Percentiles rank a stretch among this genome's conserved stretches.
phyloP scores from a whole-genome alignment of 495 filamentous ascomycete species.

The Aspergillus hancockii region DNA sequence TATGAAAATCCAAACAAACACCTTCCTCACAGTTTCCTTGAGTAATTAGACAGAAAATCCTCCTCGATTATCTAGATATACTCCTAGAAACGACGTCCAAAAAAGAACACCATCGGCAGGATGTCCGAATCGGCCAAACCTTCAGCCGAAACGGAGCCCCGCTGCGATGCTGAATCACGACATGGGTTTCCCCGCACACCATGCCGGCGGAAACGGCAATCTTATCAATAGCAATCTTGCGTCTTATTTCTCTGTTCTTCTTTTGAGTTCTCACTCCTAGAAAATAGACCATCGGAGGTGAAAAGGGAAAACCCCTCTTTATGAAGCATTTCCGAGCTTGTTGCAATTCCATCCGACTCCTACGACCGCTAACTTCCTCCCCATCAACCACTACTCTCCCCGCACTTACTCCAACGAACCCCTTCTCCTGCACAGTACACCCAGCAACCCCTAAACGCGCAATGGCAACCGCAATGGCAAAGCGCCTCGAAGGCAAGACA shows the following conservation, averaged over 20 bases:
- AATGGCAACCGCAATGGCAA: constrained; percentile 78
- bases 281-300: background rate
- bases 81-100: background rate
- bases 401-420: constrained; percentile 21
- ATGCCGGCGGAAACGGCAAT: background rate
- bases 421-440: constrained; percentile 24
- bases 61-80: too few relatives aligned
- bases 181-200: constrained; percentile 16
- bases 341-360: constrained; percentile 30
- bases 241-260: constrained; percentile 1
- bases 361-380: constrained; percentile 23
- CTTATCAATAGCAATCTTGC: background rate
- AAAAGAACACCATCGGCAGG: background rate
- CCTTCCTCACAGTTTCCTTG: too few relatives aligned
- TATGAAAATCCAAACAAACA: too few relatives aligned
- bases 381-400: constrained; percentile 16
- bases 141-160: constrained; percentile 18
- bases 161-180: constrained; percentile 16
- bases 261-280: background rate
- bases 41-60: too few relatives aligned
- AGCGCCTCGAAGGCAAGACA: constrained; percentile 92
- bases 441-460: constrained; percentile 35
- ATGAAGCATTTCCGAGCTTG: constrained; percentile 37
- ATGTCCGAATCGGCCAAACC: constrained; percentile 21
- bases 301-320: constrained; percentile 14